phyloP scores from a whole-genome alignment of 257 asterid species.

The Pogostemon cablin region DNA sequence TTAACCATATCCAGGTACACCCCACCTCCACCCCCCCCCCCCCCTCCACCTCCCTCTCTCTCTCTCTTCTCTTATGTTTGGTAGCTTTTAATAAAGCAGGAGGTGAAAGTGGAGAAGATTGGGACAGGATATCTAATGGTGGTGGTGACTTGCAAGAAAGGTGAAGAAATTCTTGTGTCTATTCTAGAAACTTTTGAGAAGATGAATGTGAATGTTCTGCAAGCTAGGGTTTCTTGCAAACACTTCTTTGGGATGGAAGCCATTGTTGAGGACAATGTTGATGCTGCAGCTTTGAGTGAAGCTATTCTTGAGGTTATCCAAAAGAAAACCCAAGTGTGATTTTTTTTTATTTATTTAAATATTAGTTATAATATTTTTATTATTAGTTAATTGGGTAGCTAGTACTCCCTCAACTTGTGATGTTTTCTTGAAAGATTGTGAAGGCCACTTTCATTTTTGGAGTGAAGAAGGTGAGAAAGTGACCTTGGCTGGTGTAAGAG shows the following conservation, averaged over 20 bases:
- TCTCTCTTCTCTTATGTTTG: not conserved
- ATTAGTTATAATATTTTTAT: not conserved
- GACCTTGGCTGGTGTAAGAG: constrained; percentile 6
- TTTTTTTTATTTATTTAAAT: not conserved
- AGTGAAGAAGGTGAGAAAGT: constrained; percentile 33
- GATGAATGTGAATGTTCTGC: constrained; percentile 46
- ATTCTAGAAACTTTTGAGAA: constrained; percentile 62
- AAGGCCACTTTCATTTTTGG: constrained; percentile 39
- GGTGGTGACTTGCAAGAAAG: constrained; percentile 63
- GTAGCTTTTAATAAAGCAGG: constrained; percentile 32
- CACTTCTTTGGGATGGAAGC: constrained; percentile 74
- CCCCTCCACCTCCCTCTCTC: not conserved
- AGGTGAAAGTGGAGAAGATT: constrained; percentile 70
- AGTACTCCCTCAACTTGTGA: constrained; percentile 9
- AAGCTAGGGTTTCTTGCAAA: constrained; percentile 52
- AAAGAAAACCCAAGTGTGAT: constrained; percentile 13
- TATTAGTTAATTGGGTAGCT: not conserved
- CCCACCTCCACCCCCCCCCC: not conserved
- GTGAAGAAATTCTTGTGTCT: constrained; percentile 49
- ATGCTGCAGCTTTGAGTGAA: constrained; percentile 41
- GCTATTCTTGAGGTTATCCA: constrained; percentile 48
- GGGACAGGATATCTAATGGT: constrained; percentile 42
- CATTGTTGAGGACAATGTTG: constrained; percentile 54
- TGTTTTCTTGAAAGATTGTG: constrained; percentile 23
- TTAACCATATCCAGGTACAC: constrained; percentile 53